Base-by-base conservation (phyloP, 441 rosid genomes). In the Hura crepitans region DNA sequence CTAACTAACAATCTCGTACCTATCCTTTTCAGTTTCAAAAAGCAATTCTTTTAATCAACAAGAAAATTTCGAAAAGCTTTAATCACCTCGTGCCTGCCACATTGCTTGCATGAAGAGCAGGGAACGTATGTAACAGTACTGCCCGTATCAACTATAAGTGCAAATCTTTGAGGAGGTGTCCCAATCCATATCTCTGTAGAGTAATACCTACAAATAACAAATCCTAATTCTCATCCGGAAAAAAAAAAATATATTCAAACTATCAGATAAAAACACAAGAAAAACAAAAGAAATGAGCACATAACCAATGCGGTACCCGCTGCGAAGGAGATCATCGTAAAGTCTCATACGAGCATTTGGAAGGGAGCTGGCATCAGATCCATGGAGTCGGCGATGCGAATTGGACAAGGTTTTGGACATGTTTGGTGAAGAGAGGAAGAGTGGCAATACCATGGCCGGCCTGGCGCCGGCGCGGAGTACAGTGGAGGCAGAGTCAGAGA, bases 71-170 rank as follows among this genome's bases (percentile, higher is more conserved):
- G 12, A 12, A 10, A 18, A 28, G 2, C 25, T 1, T 7, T 7
- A 4, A 56, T 46, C n/a, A 94, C 98, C 96, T 92, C 89, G 61
- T 94, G 99, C 17, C 64, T 79, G 66, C 99, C 99, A 72, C 99
- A 94, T 10, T 85, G 87, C 62, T 85, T 87, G 57, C 99, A 94
- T 58, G 83, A 76, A 15, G 94, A 80, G 75, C 97, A 94, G 28
- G 99, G 97, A 15, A 94, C 97, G 20, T 94, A 94, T 12, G 99
- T 94, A 25, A 90, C 96, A 59, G 93, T 90, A 68, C 97, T 94
- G 6, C 99, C 97, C 0, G 97, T 88, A 82, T 94, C 99, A 8
- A 94, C 99, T 47, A 92, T 94, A 11, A 94, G 89, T n/a, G 97
- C 94, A 74, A 94, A 94, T 74, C 55, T 84, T 80, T 94, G 99